phyloP scores from a whole-genome alignment of 352 stramenopile species.

The Aphanomyces astaci region DNA sequence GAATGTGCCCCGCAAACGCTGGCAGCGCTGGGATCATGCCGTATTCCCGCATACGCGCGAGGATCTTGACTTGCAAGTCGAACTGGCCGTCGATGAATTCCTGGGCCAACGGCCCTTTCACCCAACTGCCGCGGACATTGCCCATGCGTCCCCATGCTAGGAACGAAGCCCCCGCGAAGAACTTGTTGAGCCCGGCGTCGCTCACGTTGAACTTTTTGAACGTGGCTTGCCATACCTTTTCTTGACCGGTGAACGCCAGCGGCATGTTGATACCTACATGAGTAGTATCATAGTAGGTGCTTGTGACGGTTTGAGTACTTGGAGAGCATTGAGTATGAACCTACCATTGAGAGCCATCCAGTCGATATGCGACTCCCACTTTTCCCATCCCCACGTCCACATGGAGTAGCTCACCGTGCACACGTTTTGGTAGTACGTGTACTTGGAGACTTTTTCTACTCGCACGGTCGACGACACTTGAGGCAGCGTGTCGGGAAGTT shows the following conservation, averaged over 20 bases:
- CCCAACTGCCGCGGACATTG: conserved; percentile 79
- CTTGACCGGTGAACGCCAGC: conserved; percentile 85
- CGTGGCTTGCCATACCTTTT: conserved; percentile 82
- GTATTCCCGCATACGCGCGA: conserved; percentile 74
- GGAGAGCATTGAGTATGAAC: too few relatives aligned
- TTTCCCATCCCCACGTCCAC: conserved; percentile 75
- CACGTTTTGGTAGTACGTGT: conserved; percentile 89
- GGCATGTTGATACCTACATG: conserved; percentile 80
- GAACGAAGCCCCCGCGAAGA: conserved; percentile 84
- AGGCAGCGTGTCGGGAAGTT: conserved; percentile 43
- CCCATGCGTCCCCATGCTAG: conserved; percentile 85
- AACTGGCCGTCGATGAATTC: conserved; percentile 80
- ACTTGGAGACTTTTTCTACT: conserved; percentile 58
- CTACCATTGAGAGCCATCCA: conserved; percentile 87
- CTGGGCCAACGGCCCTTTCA: conserved; percentile 70
- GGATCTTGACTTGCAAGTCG: conserved; percentile 63
- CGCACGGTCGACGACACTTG: conserved; percentile 31
- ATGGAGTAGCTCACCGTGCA: conserved; percentile 88
- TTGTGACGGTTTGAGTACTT: too few relatives aligned
- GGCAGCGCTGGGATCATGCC: conserved; percentile 86
- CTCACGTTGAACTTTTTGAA: conserved; percentile 74
- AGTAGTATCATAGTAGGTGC: too few relatives aligned
- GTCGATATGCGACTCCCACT: conserved; percentile 88
- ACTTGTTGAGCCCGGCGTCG: conserved; percentile 71
- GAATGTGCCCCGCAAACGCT: conserved; percentile 83